These are phyloP conservation scores for Daldinia concentrica DNA, from an alignment of 495 filamentous ascomycete genomes.

Conservation along the genomic window DNA sequence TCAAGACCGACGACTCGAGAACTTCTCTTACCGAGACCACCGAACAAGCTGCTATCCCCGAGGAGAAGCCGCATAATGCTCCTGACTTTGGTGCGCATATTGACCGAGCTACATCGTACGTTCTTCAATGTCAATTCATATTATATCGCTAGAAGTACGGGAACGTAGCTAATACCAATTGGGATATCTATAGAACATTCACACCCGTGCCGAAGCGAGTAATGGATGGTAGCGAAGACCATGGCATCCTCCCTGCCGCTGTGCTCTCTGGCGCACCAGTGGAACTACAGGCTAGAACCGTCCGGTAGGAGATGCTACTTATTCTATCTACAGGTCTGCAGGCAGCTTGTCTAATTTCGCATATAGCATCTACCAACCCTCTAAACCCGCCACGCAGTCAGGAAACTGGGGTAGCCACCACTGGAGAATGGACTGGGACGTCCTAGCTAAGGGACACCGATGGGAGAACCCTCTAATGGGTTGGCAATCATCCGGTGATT, in stretches of 20 bases:
- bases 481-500: slow-evolving; percentile 95
- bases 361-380: slow-evolving; percentile 82
- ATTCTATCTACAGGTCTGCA: neutral
- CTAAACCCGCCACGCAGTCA: slow-evolving; percentile 94
- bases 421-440: slow-evolving; percentile 99
- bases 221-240: slow-evolving; percentile 90
- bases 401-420: slow-evolving; percentile 81
- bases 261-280: slow-evolving; percentile 91
- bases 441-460: slow-evolving; percentile 82
- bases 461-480: slow-evolving; percentile 99
- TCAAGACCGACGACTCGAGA: slow-evolving; percentile 52
- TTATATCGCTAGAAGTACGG: neutral
- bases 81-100: slow-evolving; percentile 81
- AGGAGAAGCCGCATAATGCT: slow-evolving; percentile 63
- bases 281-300: slow-evolving; percentile 90
- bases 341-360: slow-evolving; percentile 28
- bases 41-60: slow-evolving; percentile 40
- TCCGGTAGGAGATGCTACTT: slow-evolving; percentile 68
- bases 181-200: slow-evolving; percentile 68
- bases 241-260: slow-evolving; percentile 76
- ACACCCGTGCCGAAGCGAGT: slow-evolving; percentile 88
- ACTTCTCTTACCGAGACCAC: slow-evolving; percentile 41
- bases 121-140: neutral
- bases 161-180: slow-evolving; percentile 11
- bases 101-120: slow-evolving; percentile 84